Conservation (phyloP, 2,329 filamentous ascomycete species). For the Zymoseptoria crescenta region DNA sequence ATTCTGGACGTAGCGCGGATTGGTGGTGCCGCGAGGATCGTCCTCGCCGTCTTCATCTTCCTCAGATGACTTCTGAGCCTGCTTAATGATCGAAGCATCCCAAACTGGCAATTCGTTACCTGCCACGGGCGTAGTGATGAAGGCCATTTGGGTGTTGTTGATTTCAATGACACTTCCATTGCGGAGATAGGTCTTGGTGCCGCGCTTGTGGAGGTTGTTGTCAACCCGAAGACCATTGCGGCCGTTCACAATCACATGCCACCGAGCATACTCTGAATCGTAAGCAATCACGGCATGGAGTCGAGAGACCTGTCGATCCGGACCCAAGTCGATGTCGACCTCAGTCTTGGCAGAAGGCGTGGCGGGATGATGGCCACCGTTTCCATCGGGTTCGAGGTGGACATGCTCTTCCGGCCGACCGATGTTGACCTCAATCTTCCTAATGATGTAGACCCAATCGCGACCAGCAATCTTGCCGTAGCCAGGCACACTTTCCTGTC, state of each 20-base stretch:
- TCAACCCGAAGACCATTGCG: slow-evolving; percentile 87
- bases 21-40: slow-evolving; percentile 15
- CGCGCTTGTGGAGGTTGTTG: slow-evolving; percentile 60
- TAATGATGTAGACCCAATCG: slow-evolving; percentile 80
- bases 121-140: slow-evolving; percentile 75
- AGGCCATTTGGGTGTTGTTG: slow-evolving; percentile 94
- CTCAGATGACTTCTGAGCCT: slow-evolving; percentile 35
- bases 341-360: slow-evolving; percentile 33
- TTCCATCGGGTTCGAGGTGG: slow-evolving; percentile 20
- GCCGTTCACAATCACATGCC: slow-evolving; percentile 81
- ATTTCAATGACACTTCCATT: slow-evolving; percentile 91
- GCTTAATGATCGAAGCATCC: slow-evolving; percentile 32
- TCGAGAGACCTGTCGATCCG: slow-evolving; percentile 44
- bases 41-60: slow-evolving; percentile 34
- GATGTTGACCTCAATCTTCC: slow-evolving; percentile 66
- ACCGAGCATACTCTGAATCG: slow-evolving; percentile 46
- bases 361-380: slow-evolving; percentile 17
- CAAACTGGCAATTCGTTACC: slow-evolving; percentile 64
- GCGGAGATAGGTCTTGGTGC: slow-evolving; percentile 57
- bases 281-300: slow-evolving; percentile 44
- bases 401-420: slow-evolving; percentile 50
- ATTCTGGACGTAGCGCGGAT: slow-evolving; percentile 2
- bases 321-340: slow-evolving; percentile 75
- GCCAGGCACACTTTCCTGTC: slow-evolving; percentile 45
- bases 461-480: slow-evolving; percentile 76